Base-by-base conservation (phyloP, 2,329 filamentous ascomycete genomes). In the Zymoseptoria crescenta region DNA sequence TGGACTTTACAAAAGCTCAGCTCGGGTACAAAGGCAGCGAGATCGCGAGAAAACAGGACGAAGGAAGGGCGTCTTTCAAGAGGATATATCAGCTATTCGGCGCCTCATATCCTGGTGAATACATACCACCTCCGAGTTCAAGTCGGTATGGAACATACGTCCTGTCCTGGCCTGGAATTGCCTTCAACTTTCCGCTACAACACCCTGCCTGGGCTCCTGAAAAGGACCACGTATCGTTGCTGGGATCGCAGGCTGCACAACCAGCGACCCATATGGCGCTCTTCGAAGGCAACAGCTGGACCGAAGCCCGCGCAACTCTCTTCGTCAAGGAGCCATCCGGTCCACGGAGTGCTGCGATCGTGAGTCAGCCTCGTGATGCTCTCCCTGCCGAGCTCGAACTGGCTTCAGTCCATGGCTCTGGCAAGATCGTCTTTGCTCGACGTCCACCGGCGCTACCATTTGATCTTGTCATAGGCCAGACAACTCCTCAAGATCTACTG, bases 101-200 rank as follows among this genome's bases (percentile, higher is more conserved):
- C 0, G 92, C 92, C 19, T 95, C 93, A 0, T 97, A 96, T 72
- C 89, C 89, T 1, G 94, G 94, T 63, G 94, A 99, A 77, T 99
- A 93, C 70, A 81, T 96, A 45, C 51, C 24, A 8, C 82, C 87
- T 8, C 84, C 89, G 0, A 73, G 75, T 6, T 69, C 77, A 1
- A 79, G 77, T 2, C 79, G 80, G 9, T 78, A 79, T 16, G 92
- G 92, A 16, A 88, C 85, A 21, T 99, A 97, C 70, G 86, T 96
- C 35, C 79, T 99, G 35, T 97, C 93, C 1, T 99, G 96, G 74
- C 92, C 93, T 0, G 94, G 94, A 0, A 86, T 99, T 29, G 91
- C 93, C 0, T 96, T 97, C 72, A 92, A 88, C 45, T 99, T 99
- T 65, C 86, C 90, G 0, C 79, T 97, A 29, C 81, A 86, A 54